Evolutionary conservation across 768 basidiomycete species (phyloP), one percentile per base, ranked within the genome.

Genomic region (Strobilomyces dryophilus): DNA sequence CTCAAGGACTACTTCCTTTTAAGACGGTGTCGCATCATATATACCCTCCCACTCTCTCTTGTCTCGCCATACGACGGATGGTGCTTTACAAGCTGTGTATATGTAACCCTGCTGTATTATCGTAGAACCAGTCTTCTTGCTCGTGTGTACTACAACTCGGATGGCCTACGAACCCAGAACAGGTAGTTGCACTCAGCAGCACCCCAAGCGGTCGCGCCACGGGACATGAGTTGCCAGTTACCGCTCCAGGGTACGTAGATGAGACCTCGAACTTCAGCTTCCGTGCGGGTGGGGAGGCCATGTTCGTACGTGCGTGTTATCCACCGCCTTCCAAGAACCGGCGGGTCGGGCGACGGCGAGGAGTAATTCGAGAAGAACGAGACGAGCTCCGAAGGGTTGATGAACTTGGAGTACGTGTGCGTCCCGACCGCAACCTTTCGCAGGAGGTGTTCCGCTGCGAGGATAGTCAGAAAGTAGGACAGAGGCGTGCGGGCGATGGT

Each of bases 401-500:
- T 73, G 68, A 80, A 99, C 69, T 99, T 98, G 40, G 83, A 78
- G 66, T 90, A 87, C 0, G 92, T 92, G 70, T 99, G 97, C 10
- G 97, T 98, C 9, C 95, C 93, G 3, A 77, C 79, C 0, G 87
- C 74, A 48, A 98, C 97, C 63, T 89, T 79, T 4, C 86, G 76
- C 15, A 95, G 74, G 53, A 93, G 66, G 42, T 90, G 73, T 70
- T 99, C 95, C 1, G 95, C 95, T 32, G 92, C 71, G 43, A 85
- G 73, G 56, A 90, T 84, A 5, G 86, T 85, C 32, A 89, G 66
- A 45, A 87, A 67, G 60, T 83, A 83, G n/a, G 87, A 72, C 39
- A 90, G 75, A 4, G 85, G 84, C 10, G 86, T 89, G 36, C 97
- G 89, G 0, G 95, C 85, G 57, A 99, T 89, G 14, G 95, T 98